phyloP scores from a whole-genome alignment of 2,329 filamentous ascomycete species.

The Elsinoe arachidis region DNA sequence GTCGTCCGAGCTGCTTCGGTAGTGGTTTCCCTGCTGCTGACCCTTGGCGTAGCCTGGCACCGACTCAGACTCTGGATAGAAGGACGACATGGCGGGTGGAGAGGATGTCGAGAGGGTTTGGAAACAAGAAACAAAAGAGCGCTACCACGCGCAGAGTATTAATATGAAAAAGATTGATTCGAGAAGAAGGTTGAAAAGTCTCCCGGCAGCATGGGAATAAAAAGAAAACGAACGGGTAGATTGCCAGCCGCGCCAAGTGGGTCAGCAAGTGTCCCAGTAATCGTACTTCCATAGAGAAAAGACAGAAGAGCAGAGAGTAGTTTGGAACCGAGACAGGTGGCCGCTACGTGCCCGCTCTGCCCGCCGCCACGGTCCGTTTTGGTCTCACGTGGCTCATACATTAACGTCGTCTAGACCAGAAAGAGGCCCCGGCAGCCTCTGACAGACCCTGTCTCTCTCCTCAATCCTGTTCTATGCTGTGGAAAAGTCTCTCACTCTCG shows the following conservation, averaged over 20 bases:
- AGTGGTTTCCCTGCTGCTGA: background rate
- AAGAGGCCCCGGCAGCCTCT: background rate
- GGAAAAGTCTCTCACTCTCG: background rate
- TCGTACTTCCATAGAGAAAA: too few relatives aligned
- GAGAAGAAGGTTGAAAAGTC: slow-evolving; percentile 3
- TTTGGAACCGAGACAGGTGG: background rate
- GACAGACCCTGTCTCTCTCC: background rate
- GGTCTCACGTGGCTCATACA: slow-evolving; percentile 9
- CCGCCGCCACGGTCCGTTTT: background rate
- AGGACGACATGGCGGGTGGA: slow-evolving; percentile 1
- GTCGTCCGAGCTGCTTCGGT: background rate
- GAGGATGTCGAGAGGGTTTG: background rate
- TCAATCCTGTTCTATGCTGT: background rate
- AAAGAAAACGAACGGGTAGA: slow-evolving; percentile 6
- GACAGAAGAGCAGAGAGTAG: background rate
- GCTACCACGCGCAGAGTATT: background rate
- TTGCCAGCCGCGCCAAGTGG: slow-evolving; percentile 11
- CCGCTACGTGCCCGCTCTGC: background rate
- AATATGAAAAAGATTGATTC: background rate
- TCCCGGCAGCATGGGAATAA: slow-evolving; percentile 11
- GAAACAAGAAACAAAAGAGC: background rate
- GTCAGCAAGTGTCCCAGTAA: background rate
- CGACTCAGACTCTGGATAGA: slow-evolving; percentile 7
- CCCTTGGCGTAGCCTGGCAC: background rate
- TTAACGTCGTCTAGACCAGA: slow-evolving; percentile 10